A percentile compares a stretch with the other conserved stretches of the same genome.
Conservation (phyloP, 1,284 basidiomycete genomes). For the Ceratobasidium sp. region DNA sequence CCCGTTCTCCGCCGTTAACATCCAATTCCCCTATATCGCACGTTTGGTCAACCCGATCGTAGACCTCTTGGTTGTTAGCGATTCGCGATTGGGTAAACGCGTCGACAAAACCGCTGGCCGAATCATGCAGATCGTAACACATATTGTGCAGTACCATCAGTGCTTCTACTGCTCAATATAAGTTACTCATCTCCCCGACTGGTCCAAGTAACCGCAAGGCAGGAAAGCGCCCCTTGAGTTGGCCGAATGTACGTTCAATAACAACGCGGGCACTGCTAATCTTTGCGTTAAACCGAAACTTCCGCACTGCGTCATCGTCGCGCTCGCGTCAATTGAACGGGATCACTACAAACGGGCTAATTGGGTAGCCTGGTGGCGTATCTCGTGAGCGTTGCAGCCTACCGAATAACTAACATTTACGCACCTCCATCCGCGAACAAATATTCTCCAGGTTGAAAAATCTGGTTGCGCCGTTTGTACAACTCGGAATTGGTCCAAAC, state of each 20-base stretch:
- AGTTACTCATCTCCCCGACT: not conserved
- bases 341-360: slow-evolving; percentile 1
- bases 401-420: not conserved
- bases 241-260: slow-evolving; percentile 24
- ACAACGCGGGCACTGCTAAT: not conserved
- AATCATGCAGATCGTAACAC: slow-evolving; percentile 26
- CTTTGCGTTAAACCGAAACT: not conserved
- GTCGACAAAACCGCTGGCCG: slow-evolving; percentile 4
- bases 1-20: not conserved
- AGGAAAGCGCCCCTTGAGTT: slow-evolving; percentile 6
- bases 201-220: not conserved
- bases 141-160: slow-evolving; percentile 27
- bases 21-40: not conserved
- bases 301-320: not conserved
- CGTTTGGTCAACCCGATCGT: not conserved
- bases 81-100: not conserved
- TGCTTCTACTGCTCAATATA: slow-evolving; percentile 16
- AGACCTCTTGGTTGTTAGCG: not conserved
- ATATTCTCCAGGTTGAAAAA: slow-evolving; percentile 14
- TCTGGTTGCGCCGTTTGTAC: not conserved
- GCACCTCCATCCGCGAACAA: slow-evolving; percentile 28
- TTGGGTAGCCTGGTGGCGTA: slow-evolving; percentile 1
- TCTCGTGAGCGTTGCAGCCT: not conserved
- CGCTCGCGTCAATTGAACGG: slow-evolving; percentile 15
- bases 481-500: slow-evolving; percentile 18